Evolutionary conservation across 345 rosid genomes (phyloP).

Genomic region (Punica granatum): DNA sequence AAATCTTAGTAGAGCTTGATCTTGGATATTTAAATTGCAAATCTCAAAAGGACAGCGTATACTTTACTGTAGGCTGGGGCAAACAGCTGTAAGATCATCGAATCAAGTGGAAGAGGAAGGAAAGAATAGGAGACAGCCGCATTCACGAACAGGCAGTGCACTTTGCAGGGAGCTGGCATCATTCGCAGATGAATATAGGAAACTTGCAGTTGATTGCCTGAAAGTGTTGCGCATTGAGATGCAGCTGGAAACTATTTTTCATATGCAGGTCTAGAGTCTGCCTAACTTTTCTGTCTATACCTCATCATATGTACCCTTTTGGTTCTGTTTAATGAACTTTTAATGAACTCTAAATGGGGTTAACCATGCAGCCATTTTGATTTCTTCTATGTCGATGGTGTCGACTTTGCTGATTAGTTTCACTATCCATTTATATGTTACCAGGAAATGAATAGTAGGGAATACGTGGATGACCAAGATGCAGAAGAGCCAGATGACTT

Average conservation of each 20-base stretch:
- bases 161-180: conserved; percentile 54
- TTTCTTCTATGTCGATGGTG: background rate
- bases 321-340: background rate
- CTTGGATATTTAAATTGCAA: conserved; percentile 7
- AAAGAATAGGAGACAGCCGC: conserved; percentile 23
- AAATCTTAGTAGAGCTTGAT: conserved; percentile 8
- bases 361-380: background rate
- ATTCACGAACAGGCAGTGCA: conserved; percentile 29
- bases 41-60: background rate
- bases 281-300: background rate
- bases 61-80: conserved; percentile 53
- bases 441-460: conserved; percentile 88
- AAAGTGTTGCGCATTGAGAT: conserved; percentile 97
- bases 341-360: background rate
- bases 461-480: conserved; percentile 87
- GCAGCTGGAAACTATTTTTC: conserved; percentile 92
- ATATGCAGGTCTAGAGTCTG: conserved; percentile 67
- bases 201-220: conserved; percentile 90
- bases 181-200: conserved; percentile 87
- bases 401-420: background rate
- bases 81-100: conserved; percentile 39
- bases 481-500: conserved; percentile 98
- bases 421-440: conserved; percentile 18
- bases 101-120: conserved; percentile 45
- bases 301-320: background rate